Conservation (phyloP, 2,329 filamentous ascomycete species). For the Mollisiaceae sp. region DNA sequence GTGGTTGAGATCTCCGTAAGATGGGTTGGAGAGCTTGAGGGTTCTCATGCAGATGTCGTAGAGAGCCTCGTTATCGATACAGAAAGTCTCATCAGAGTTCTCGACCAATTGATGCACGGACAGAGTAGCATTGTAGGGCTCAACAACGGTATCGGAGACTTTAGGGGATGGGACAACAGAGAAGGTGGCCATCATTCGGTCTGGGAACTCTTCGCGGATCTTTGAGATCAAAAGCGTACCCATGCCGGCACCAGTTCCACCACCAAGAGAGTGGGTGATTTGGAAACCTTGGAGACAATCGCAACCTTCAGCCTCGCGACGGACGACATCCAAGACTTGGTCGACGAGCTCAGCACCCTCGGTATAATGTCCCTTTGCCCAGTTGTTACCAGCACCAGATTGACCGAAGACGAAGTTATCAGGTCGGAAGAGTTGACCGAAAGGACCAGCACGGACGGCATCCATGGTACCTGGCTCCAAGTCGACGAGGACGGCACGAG, state of each 20-base stretch:
- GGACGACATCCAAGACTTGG: constrained; percentile 96
- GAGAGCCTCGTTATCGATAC: constrained; percentile 99
- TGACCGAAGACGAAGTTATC: constrained; percentile 99
- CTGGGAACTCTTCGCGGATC: constrained; percentile 99
- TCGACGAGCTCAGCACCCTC: constrained; percentile 99
- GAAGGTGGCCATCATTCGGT: constrained; percentile 99
- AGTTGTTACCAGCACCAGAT: constrained; percentile 99
- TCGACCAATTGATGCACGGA: constrained; percentile 99
- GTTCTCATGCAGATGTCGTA: constrained; percentile 99
- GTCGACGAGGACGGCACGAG: constrained; percentile 98
- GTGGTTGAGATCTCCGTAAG: constrained; percentile 99
- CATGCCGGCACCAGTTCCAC: constrained; percentile 99
- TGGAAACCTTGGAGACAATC: constrained; percentile 99
- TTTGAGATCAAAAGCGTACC: constrained; percentile 99
- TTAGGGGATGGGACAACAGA: constrained; percentile 98
- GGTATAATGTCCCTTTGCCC: constrained; percentile 99
- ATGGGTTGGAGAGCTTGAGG: constrained; percentile 97
- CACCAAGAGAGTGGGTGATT: constrained; percentile 99
- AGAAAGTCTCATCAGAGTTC: constrained; percentile 99
- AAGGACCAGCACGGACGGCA: constrained; percentile 95
- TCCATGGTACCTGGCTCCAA: constrained; percentile 99
- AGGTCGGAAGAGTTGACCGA: constrained; percentile 98
- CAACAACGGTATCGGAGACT: constrained; percentile 99
- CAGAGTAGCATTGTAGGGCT: constrained; percentile 99
- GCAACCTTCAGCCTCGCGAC: constrained; percentile 97